Percentiles rank a stretch among this genome's conserved stretches.
Evolutionary conservation across 2,329 filamentous ascomycete species (phyloP).

Genomic region (Ophiocordyceps polyrhachis-furcata): DNA sequence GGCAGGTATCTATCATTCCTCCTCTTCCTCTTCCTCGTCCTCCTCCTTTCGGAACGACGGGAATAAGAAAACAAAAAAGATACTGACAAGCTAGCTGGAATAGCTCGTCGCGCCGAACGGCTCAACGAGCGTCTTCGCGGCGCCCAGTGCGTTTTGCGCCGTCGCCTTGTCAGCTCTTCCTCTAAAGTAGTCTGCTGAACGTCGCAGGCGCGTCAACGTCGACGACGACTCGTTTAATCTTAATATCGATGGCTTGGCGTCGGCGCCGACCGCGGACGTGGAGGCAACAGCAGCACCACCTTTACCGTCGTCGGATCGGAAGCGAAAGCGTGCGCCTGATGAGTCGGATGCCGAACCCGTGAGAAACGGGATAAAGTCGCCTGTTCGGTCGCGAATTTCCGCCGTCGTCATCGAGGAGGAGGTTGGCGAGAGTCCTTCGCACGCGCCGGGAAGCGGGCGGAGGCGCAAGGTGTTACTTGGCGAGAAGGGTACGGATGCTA

Average conservation of each 20-base stretch:
- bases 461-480: slow-evolving; percentile 20
- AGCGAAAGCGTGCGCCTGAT: slow-evolving; percentile 14
- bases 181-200: background rate
- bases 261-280: slow-evolving; percentile 6
- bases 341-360: background rate
- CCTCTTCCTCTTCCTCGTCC: too few relatives aligned
- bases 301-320: slow-evolving; percentile 30
- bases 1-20: too few relatives aligned
- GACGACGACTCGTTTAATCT: slow-evolving; percentile 42
- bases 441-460: slow-evolving; percentile 37
- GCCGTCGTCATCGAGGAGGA: slow-evolving; percentile 7
- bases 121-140: slow-evolving; percentile 47
- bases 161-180: background rate
- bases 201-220: slow-evolving; percentile 31
- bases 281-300: slow-evolving; percentile 11
- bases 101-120: slow-evolving; percentile 34
- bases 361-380: slow-evolving; percentile 1
- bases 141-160: slow-evolving; percentile 30
- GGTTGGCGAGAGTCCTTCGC: slow-evolving; percentile 26
- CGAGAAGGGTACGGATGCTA: slow-evolving; percentile 12
- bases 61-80: background rate
- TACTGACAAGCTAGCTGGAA: background rate
- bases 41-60: too few relatives aligned
- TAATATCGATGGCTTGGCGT: slow-evolving; percentile 22
- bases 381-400: slow-evolving; percentile 3